Conservation (phyloP, 2,329 filamentous ascomycete genomes). For the Nigrospora sphaerica region DNA sequence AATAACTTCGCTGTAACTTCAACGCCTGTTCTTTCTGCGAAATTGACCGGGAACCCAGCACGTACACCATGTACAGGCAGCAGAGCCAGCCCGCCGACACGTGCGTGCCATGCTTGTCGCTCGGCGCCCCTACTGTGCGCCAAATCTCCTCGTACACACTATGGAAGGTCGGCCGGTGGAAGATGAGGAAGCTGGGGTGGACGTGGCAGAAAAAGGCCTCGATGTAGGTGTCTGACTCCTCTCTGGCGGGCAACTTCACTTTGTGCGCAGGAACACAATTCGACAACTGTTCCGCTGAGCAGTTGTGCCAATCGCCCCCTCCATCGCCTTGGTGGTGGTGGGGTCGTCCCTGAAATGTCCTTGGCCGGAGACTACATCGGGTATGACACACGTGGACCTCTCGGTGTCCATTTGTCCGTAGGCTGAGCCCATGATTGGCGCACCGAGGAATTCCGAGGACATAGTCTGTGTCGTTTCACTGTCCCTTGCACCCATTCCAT, state of each 20-base stretch:
- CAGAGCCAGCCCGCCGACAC: slow-evolving; percentile 32
- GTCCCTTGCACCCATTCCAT: background rate
- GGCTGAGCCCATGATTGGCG: slow-evolving; percentile 7
- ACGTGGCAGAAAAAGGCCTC: slow-evolving; percentile 30
- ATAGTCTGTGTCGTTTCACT: background rate
- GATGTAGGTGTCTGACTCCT: slow-evolving; percentile 28
- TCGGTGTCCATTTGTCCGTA: background rate
- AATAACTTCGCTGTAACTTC: slow-evolving; percentile 24
- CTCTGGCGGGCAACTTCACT: slow-evolving; percentile 22
- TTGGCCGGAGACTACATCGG: background rate
- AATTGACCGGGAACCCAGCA: slow-evolving; percentile 30
- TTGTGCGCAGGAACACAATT: slow-evolving; percentile 10
- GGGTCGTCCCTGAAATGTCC: slow-evolving; percentile 11
- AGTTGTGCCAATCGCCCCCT: slow-evolving; percentile 3
- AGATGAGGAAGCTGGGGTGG: slow-evolving; percentile 29
- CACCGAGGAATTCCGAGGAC: background rate
- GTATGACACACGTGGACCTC: background rate
- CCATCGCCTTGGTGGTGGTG: slow-evolving; percentile 1
- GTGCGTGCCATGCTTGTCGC: slow-evolving; percentile 16
- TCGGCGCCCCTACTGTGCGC: slow-evolving; percentile 4
- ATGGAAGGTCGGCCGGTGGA: slow-evolving; percentile 31
- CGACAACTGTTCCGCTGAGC: slow-evolving; percentile 10
- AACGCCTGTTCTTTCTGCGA: slow-evolving; percentile 20
- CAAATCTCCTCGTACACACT: slow-evolving; percentile 28
- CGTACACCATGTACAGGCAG: slow-evolving; percentile 30